These are phyloP conservation scores for Xylaria venustula DNA, from an alignment of 495 filamentous ascomycete species.

Conservation along the genomic window DNA sequence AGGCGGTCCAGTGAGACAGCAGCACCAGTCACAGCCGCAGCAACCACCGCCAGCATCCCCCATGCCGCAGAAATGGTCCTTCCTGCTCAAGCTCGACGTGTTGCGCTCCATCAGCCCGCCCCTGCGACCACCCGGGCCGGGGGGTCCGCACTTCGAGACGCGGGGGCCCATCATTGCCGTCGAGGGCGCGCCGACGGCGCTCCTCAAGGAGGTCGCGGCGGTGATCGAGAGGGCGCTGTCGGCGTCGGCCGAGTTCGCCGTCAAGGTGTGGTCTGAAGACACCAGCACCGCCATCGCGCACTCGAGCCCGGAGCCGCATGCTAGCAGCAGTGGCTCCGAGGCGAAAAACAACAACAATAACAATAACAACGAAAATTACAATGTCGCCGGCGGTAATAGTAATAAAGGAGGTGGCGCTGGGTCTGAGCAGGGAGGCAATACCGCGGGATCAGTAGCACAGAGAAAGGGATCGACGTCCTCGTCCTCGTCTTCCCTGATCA, in stretches of 20 bases:
- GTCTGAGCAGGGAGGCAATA: neutral
- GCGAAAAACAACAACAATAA: conserved; percentile 7
- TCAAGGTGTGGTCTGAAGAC: conserved; percentile 52
- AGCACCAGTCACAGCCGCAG: conserved; percentile 15
- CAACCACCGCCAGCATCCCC: neutral
- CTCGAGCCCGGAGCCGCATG: conserved; percentile 28
- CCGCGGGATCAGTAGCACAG: neutral
- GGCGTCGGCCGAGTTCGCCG: conserved; percentile 56
- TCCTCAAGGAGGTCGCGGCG: conserved; percentile 55
- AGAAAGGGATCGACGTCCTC: too few species aligned
- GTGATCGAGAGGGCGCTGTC: conserved; percentile 62
- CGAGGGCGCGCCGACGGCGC: conserved; percentile 63
- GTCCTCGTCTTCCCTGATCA: conserved; percentile 9
- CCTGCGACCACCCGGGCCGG: conserved; percentile 46
- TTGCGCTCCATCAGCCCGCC: conserved; percentile 38
- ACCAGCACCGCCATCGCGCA: conserved; percentile 21
- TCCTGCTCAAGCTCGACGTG: conserved; percentile 30
- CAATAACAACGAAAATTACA: conserved; percentile 4
- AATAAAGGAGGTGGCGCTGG: neutral
- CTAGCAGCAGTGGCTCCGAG: conserved; percentile 11
- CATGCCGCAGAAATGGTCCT: conserved; percentile 19
- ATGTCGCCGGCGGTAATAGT: neutral
- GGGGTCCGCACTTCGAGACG: conserved; percentile 40
- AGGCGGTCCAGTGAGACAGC: conserved; percentile 14
- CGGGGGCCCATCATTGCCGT: conserved; percentile 80